Base-by-base conservation (phyloP, 768 basidiomycete species). In the Kwoniella sp. region DNA sequence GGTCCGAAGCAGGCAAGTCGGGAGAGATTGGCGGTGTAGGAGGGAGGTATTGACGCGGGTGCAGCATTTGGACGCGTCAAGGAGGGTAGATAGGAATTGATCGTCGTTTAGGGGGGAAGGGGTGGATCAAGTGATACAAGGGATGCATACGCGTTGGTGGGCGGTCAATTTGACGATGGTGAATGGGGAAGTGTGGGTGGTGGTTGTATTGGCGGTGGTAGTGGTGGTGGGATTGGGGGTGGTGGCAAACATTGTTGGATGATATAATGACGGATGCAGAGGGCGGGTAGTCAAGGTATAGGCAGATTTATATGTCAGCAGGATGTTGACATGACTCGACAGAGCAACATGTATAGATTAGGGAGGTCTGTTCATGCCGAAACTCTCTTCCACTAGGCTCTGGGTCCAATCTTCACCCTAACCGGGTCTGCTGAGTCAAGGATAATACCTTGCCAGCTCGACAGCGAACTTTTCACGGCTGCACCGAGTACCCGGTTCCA, bases 11-110 rank as follows among this genome's bases (percentile, higher is more conserved):
- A n/a, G 17, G 30, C 26, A 57, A 30, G 41, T 67, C 61, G 55
- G 66, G 66, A 34, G 66, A 67, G 50, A 60, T 67, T 23, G 66
- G 66, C 37, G 66, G 66, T 8, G 66, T 55, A 30, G 50, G 60
- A 23, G 41, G 60, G 52, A 47, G 53, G 20, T 62, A 26, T 47
- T 34, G 34, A 29, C 25, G 23, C n/a, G 61, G 54, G 38, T 38
- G 22, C 15, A 63, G 29, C 41, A 50, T 48, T 15, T 48, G 17
- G 8, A 45, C 17, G 41, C 41, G 41, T 34, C 34, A 34, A 5
- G 13, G 34, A 34, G 7, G 13, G 34, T 5, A 34, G 41, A 45
- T 8, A 20, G 41, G 4, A 17, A 45, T 3, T 9, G 41, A 45
- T 45, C 41, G 20, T 3, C 8, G 11, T 11, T 45, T 3, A 3